Evolutionary conservation across 208 protist genomes (phyloP), one percentile per base, ranked within the genome.

Genomic region (Borovskyia barvae): DNA sequence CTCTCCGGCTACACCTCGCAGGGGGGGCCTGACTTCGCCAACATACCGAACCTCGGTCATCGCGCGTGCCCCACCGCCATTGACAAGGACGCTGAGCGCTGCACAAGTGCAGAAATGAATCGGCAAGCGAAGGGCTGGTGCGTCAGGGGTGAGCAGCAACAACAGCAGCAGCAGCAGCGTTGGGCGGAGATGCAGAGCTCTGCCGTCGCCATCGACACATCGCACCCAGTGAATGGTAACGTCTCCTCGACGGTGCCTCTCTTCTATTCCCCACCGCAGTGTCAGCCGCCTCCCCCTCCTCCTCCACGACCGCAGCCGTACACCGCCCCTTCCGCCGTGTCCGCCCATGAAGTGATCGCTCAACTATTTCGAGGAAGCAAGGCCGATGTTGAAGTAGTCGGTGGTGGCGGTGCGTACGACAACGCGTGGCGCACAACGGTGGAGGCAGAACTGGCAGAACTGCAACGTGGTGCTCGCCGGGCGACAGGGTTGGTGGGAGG

Each of bases 381-480:
- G 52, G 37, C 48, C 7, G 19, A 2, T 0, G 35, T 25, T 30
- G 53, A 30, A 17, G 39, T 9, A 8, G 24, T 11, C 46, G 22
- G 30, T n/a, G 17, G 43, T 33, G 43, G 29, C 46, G 57, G 32
- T 17, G 52, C 20, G 17, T 42, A 60, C 35, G 61, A 60, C 5
- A 29, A 42, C 2, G 61, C 61, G 35, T 59, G 61, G 51, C 50
- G 61, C 6, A 12, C 48, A 25, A 60, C 29, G 47, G 61, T 68
- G 24, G 61, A 68, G 17, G 52, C 61, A 20, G 61, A 68, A 28
- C 35, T 68, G 4, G 37, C 46, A 14, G 61, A 68, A 19, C 35
- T 68, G 24, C 61, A 68, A 46, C 61, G 52, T 2, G 20, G 51
- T 30, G 61, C n/a, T 0, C 41, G 37, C 4, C 22, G 6, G 45